A percentile compares a stretch with the other conserved stretches of the same genome.
Evolutionary conservation across 1,284 basidiomycete species (phyloP).

Genomic region (Mycena sp.): DNA sequence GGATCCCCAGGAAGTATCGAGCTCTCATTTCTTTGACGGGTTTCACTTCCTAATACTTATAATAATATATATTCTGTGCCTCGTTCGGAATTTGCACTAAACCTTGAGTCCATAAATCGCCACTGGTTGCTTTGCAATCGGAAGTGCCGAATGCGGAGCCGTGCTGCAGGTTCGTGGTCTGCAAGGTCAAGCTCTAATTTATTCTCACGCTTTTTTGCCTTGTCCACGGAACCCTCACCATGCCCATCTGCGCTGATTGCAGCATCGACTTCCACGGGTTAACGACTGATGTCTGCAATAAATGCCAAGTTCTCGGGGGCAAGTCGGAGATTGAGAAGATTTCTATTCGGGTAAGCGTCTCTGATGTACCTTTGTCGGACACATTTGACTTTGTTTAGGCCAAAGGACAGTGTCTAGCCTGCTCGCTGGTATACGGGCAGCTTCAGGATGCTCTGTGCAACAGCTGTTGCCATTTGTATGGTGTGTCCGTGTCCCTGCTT

Average conservation of each 20-base stretch:
- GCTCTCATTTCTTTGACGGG: no score
- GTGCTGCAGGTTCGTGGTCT: no score
- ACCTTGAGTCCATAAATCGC: no score
- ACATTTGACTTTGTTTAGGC: not conserved
- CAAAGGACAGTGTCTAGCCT: slow-evolving; percentile 7
- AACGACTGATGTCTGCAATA: not conserved
- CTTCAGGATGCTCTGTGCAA: slow-evolving; percentile 9
- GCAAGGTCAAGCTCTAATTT: no score
- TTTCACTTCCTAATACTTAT: no score
- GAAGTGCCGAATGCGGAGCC: no score
- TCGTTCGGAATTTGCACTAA: no score
- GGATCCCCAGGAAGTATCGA: no score
- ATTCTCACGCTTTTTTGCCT: no score
- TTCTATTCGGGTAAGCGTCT: not conserved
- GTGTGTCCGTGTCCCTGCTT: not conserved
- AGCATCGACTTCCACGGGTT: slow-evolving; percentile 1
- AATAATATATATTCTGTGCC: no score
- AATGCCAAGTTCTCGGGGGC: not conserved
- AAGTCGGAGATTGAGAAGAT: slow-evolving; percentile 3
- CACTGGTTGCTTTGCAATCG: no score
- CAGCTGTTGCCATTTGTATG: not conserved
- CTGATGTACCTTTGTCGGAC: not conserved
- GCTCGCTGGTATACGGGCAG: not conserved
- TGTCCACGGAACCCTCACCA: not conserved
- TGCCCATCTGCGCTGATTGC: slow-evolving; percentile 6